Evolutionary conservation across 805 yeast genomes (phyloP), one percentile per base, ranked within the genome.

Genomic region (Metschnikowia kunwiensis): DNA sequence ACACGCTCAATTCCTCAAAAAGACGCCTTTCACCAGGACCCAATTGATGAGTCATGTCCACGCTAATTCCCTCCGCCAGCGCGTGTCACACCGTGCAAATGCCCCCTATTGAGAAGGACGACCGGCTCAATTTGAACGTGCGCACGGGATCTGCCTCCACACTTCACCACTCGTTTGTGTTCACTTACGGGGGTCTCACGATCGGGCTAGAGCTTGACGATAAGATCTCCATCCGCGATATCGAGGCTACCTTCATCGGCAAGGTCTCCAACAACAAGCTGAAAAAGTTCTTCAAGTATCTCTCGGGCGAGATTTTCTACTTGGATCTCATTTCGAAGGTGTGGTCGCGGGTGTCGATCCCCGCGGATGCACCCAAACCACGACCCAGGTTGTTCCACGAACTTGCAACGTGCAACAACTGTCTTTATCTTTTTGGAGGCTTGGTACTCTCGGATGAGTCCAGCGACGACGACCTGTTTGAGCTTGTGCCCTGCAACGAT

Each of bases 111-210:
- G 77, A 70, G 33, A 70, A 65, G 22, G 84, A 77, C 47, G 75
- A 74, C 38, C 63, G 83, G 19, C 54, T 69, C 28, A 70, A 76
- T 38, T 60, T 82, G 42, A 77, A 77, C 36, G 74, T 74, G 30
- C 66, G 91, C 38, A 79, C 87, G 1, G 93, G 93, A 11, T 75
- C 86, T 2, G 77, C 86, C 0, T 61, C 78, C 2, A 62, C 72
- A 1, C 64, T 79, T 17, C 66, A 72, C 24, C 74, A 78, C 47
- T 82, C 89, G 5, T 65, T 78, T 32, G 65, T 83, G 1, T 72
- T 79, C 20, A 79, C 77, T 0, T 76, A 67, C 53, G 91, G 89
- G n/a, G 93, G 93, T 0, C 58, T 80, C 12, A 73, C 78, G 0
- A 57, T 78, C 7, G 83, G 82, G 1, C 50, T 83, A 12, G 74